Evolutionary conservation across 2,329 filamentous ascomycete species (phyloP).

Genomic region (Calycina marina): DNA sequence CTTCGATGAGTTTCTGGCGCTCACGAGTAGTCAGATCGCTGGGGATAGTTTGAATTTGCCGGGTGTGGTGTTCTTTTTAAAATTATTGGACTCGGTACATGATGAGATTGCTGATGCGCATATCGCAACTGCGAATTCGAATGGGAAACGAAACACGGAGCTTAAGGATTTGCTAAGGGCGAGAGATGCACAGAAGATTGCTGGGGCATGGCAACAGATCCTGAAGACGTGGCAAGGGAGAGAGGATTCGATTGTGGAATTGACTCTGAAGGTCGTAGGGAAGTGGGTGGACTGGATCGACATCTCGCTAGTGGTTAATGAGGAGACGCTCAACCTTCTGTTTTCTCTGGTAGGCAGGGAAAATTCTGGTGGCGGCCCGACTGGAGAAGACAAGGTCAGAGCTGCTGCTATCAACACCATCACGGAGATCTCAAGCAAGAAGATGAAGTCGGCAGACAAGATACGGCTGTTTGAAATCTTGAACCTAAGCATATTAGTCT

Average conservation of each 20-base stretch:
- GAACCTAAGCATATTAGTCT: slow-evolving; percentile 72
- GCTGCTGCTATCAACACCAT: slow-evolving; percentile 89
- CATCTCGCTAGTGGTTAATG: slow-evolving; percentile 83
- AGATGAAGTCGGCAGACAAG: slow-evolving; percentile 92
- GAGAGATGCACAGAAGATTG: slow-evolving; percentile 79
- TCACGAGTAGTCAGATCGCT: slow-evolving; percentile 52
- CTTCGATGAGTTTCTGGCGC: slow-evolving; percentile 72
- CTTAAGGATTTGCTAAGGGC: slow-evolving; percentile 82
- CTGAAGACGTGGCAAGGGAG: slow-evolving; percentile 55
- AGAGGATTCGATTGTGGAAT: slow-evolving; percentile 62
- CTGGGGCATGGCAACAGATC: slow-evolving; percentile 82
- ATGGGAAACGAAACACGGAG: slow-evolving; percentile 74
- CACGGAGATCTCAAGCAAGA: slow-evolving; percentile 92
- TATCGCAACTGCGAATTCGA: slow-evolving; percentile 59
- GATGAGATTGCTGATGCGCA: slow-evolving; percentile 95
- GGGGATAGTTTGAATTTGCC: slow-evolving; percentile 50
- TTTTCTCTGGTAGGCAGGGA: slow-evolving; percentile 76
- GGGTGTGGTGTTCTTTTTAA: slow-evolving; percentile 76
- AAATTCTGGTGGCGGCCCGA: slow-evolving; percentile 33
- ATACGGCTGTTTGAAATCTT: slow-evolving; percentile 85
- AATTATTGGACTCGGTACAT: slow-evolving; percentile 78
- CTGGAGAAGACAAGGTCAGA: slow-evolving; percentile 61
- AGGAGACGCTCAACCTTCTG: slow-evolving; percentile 70
- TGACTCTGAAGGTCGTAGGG: slow-evolving; percentile 80
- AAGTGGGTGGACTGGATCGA: slow-evolving; percentile 99